Percentiles rank a stretch among this genome's conserved stretches.
These are phyloP conservation scores for Ochetophila trinervis DNA, from an alignment of 306 rosid genomes.

Conservation along the genomic window DNA sequence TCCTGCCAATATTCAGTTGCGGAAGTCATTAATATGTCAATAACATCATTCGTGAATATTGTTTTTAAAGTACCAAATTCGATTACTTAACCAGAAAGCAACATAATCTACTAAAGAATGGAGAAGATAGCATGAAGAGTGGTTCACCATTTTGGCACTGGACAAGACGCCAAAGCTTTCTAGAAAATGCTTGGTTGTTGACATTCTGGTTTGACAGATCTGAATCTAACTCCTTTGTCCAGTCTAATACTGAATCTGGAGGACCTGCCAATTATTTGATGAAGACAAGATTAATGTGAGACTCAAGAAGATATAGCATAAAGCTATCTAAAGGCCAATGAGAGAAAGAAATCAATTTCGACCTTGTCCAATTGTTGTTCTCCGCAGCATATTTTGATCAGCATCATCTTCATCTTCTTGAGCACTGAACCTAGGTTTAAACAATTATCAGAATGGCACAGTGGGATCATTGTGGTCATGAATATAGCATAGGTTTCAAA, in stretches of 20 bases:
- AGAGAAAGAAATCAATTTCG: slow-evolving; percentile 24
- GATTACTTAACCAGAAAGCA: slow-evolving; percentile 17
- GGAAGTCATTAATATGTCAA: slow-evolving; percentile 24
- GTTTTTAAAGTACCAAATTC: slow-evolving; percentile 8
- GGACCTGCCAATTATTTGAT: slow-evolving; percentile 62
- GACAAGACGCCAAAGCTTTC: slow-evolving; percentile 97
- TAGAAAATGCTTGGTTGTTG: slow-evolving; percentile 85
- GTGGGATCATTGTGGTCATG: not conserved
- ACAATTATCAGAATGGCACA: not conserved
- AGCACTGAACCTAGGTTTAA: slow-evolving; percentile 73
- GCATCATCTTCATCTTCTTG: slow-evolving; percentile 95
- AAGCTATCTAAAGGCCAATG: slow-evolving; percentile 23
- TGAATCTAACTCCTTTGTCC: slow-evolving; percentile 85
- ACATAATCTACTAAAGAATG: slow-evolving; percentile 20
- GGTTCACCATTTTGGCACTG: slow-evolving; percentile 83
- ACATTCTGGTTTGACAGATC: slow-evolving; percentile 75
- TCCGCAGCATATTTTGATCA: slow-evolving; percentile 63
- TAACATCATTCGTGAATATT: slow-evolving; percentile 7
- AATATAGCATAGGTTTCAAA: slow-evolving; percentile 3
- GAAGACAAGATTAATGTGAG: slow-evolving; percentile 14
- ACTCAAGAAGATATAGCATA: slow-evolving; percentile 16
- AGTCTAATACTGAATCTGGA: slow-evolving; percentile 79
- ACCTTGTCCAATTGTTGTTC: slow-evolving; percentile 98
- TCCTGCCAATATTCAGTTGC: slow-evolving; percentile 50
- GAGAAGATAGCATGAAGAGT: slow-evolving; percentile 9